A percentile compares a stretch with the other conserved stretches of the same genome.
Conservation (phyloP, 2,329 filamentous ascomycete genomes). For the Ceratocystis colombiana region DNA sequence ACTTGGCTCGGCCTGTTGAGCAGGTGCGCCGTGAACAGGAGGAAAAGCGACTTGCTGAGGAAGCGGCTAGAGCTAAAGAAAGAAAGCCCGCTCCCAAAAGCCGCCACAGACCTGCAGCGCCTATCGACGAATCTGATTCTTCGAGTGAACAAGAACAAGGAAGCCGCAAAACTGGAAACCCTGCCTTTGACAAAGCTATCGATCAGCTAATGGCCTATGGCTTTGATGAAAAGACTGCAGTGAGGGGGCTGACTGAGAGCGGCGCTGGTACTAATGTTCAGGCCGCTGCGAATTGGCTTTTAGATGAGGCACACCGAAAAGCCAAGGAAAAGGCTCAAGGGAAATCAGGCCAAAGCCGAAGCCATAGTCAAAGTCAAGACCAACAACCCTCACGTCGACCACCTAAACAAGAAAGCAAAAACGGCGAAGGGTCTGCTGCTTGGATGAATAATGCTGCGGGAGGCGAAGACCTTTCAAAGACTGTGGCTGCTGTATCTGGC, state of each 20-base stretch:
- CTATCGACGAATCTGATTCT: constrained; percentile 44
- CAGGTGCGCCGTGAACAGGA: constrained; percentile 45
- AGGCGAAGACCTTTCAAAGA: constrained; percentile 62
- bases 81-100: constrained; percentile 29
- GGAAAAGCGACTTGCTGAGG: constrained; percentile 17
- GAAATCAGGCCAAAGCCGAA: constrained; percentile 30
- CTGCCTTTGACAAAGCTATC: constrained; percentile 60
- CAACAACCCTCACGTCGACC: constrained; percentile 26
- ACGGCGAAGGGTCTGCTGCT: constrained; percentile 37
- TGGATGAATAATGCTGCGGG: constrained; percentile 51
- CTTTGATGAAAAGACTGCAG: constrained; percentile 76
- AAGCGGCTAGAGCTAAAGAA: constrained; percentile 28
- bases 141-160: constrained; percentile 33
- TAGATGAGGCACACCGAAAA: constrained; percentile 83
- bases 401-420: constrained; percentile 23
- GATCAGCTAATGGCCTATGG: constrained; percentile 92
- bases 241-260: constrained; percentile 67
- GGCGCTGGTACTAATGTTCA: constrained; percentile 72
- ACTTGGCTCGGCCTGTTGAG: constrained; percentile 54
- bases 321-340: constrained; percentile 61
- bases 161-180: constrained; percentile 17
- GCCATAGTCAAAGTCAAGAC: constrained; percentile 13
- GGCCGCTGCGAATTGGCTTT: constrained; percentile 74
- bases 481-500: constrained; percentile 70
- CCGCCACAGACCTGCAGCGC: constrained; percentile 44